Evolutionary conservation across 345 rosid species (phyloP), one percentile per base, ranked within the genome.

Genomic region (Euphorbia lathyris): DNA sequence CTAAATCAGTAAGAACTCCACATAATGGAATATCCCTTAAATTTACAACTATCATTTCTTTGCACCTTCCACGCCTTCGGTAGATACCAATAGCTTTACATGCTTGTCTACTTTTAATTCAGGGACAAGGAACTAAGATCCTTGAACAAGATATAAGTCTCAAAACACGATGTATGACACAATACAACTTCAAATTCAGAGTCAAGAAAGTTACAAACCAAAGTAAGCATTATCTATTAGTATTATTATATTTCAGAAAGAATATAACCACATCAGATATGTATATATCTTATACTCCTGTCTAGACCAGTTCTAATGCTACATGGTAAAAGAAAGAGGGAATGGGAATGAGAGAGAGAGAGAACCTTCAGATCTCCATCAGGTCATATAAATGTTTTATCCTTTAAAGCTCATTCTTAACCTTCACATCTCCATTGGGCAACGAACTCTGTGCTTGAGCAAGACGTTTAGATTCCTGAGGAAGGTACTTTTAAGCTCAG

Each of bases 391-490:
- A 4, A 47, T 26, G 3, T 17, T 32, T 38, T 10, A 11, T 20
- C 4, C 34, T 57, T 78, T 81, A 90, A 67, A 68, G 78, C 78
- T 94, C 97, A 22, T 75, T 34, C 77, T 94, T 88, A 63, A 88
- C 85, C 78, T 87, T 92, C 58, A 87, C 82, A 69, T 94, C 97
- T 69, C 98, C 97, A 81, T 94, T 91, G 50, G 96, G 95, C 66
- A 92, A 83, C 47, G 77, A 76, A 71, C 79, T 87, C 77, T 90
- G 97, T 7, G 88, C 79, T 63, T 89, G 96, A 7, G 93, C 89
- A 77, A 82, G 79, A 68, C 92, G 83, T 76, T 88, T 95, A 10
- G 84, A 69, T 80, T 92, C 98, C 98, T 94, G 88, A 66, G 32
- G 11, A 74, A 0, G 38, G 25, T 14, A 63, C 23, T 52, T 32